Conservation (phyloP, 768 basidiomycete species). For the Boletales sp. region DNA sequence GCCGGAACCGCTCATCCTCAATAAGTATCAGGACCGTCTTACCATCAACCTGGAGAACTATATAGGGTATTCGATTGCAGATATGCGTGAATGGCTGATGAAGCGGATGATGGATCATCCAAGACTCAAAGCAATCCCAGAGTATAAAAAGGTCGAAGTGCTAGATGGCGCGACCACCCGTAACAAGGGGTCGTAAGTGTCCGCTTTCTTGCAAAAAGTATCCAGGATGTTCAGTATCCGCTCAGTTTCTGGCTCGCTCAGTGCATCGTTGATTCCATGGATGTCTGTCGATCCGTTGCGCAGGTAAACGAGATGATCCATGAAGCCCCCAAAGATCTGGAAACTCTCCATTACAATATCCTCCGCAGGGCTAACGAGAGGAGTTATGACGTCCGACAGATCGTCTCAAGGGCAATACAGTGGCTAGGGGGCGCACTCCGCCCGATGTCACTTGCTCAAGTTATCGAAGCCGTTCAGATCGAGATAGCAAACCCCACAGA, state of each 20-base stretch:
- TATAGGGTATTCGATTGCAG: conserved; percentile 13
- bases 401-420: conserved; percentile 20
- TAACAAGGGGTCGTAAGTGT: conserved; percentile 20
- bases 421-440: conserved; percentile 28
- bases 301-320: conserved; percentile 20
- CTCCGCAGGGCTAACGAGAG: conserved; percentile 20
- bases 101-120: conserved; percentile 22
- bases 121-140: conserved; percentile 22
- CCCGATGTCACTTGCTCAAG: conserved; percentile 22
- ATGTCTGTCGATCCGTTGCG: conserved; percentile 22
- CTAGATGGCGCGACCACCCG: conserved; percentile 11
- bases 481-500: conserved; percentile 14
- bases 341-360: conserved; percentile 19
- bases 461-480: conserved; percentile 28
- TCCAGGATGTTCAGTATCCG: background rate
- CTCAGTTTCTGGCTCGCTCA: conserved; percentile 28
- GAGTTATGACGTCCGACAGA: conserved; percentile 20
- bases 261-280: conserved; percentile 25
- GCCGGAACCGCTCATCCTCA: conserved; percentile 16
- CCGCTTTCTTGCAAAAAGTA: background rate
- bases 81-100: conserved; percentile 25
- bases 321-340: conserved; percentile 17
- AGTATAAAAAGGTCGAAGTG: conserved; percentile 19
- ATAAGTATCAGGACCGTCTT: conserved; percentile 16
- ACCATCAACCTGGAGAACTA: conserved; percentile 22